Base-by-base conservation (phyloP, 1,284 basidiomycete species). In the Rhizoctonia solani region DNA sequence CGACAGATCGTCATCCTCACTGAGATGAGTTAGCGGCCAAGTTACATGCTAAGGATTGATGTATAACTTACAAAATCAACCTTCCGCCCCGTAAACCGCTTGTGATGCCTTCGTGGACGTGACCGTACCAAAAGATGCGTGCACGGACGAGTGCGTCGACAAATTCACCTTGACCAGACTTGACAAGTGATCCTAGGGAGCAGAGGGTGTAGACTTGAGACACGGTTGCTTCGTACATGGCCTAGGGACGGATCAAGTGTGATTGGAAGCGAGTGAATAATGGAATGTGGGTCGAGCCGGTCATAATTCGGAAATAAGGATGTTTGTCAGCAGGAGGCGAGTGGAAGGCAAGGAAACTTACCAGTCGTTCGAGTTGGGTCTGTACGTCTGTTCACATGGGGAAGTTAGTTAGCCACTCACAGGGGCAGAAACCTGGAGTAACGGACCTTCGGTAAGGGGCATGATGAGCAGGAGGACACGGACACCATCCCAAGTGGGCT, bases 401-500 rank as follows among this genome's bases (percentile, higher is more conserved):
- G 30, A 50, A 72, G 21, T 53, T 30, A 42, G 47, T 29, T n/a
- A n/a, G n/a, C n/a, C n/a, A n/a, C n/a, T n/a, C n/a, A n/a, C n/a
- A n/a, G n/a, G 13, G 54, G 39, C 66, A 32, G 68, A 29, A 61
- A 34, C 39, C 27, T 19, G 19, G 46, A 61, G 23, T 4, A 53
- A 75, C 78, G 70, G 74, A 93, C 92, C 90, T 76, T 91, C 87
- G 42, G 92, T 87, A 42, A 95, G 80, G 5, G 93, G 93, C 67
- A 92, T 78, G 27, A 93, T 77, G 47, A 95, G 81, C 25, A 95
- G 77, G 34, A 95, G 79, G 1, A 86, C 85, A 41, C 90, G 82
- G 29, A 93, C 87, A 11, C 93, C 92, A 71, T 95, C 93, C 86
- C 91, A 90, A 2, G 87, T 85, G 1, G 92, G 92, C 68, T 86